A percentile compares a stretch with the other conserved stretches of the same genome.
These are phyloP conservation scores for Metarhizium brunneum DNA, from an alignment of 2,329 filamentous ascomycete genomes.

Conservation along the genomic window DNA sequence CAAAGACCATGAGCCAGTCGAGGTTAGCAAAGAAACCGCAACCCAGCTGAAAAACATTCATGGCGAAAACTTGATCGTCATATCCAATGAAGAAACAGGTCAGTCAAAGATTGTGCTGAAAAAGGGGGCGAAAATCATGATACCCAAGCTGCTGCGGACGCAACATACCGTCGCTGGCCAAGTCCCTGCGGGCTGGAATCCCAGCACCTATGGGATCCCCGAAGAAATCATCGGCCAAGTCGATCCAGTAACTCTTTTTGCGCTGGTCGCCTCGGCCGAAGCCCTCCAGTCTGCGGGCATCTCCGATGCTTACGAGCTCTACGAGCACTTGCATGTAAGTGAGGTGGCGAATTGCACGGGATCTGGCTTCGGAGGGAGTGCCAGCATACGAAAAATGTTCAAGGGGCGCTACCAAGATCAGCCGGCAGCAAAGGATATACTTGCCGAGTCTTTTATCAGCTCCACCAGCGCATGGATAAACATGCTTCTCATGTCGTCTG, in stretches of 20 bases:
- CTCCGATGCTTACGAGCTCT: neutral
- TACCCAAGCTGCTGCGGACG: neutral
- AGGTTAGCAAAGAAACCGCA: neutral
- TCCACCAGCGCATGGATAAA: slow-evolving; percentile 90
- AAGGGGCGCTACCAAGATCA: neutral
- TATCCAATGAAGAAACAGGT: neutral
- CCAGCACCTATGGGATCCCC: neutral
- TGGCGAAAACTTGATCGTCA: neutral
- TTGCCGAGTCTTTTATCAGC: neutral
- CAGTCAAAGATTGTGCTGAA: neutral
- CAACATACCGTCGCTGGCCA: neutral
- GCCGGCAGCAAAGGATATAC: neutral
- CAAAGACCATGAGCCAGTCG: neutral
- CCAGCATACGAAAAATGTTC: neutral
- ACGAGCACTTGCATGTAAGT: neutral
- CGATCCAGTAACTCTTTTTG: neutral
- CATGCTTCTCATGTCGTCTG: slow-evolving; percentile 88
- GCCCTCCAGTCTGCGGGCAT: neutral
- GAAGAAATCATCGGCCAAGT: neutral
- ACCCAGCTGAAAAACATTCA: neutral
- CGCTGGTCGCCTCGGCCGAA: neutral
- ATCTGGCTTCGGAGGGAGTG: neutral
- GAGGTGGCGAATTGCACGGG: neutral
- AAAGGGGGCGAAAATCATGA: neutral
- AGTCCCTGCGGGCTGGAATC: neutral